Evolutionary conservation across 331 rosid genomes (phyloP), one percentile per base, ranked within the genome.

Genomic region (Acacia concinna): DNA sequence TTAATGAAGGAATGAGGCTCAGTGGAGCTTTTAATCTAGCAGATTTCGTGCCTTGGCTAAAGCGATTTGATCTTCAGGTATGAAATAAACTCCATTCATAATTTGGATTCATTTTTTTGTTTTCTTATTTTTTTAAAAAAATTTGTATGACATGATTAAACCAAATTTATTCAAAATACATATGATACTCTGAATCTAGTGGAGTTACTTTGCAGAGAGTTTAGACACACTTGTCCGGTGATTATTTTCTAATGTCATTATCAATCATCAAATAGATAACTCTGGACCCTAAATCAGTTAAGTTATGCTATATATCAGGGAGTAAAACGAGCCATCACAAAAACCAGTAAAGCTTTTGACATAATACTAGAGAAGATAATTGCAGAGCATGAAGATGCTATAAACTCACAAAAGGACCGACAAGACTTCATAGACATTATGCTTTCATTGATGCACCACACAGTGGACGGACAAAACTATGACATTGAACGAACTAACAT

Each of bases 361-460:
- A 21, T 81, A 27, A 8, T 78, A 1, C 11, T 85, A 13, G 89
- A 85, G 67, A 73, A 75, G 35, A 79, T 88, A 9, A 63, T 85
- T 13, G 15, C 23, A 23, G 85, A 86, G 2, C 91, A 81, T 3
- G 71, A 83, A 32, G 47, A 73, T 40, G 30, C 51, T 31, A 5
- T 31, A 9, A 25, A 17, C 49, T 32, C 2, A 23, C 51, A 28
- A 21, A 34, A 43, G 47, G 52, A 21, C 11, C 28, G 6, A 9
- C 25, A 51, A 51, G 64, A 56, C 64, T 56, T 56, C 64, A 56
- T 56, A 56, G 30, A 56, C 15, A 11, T 56, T 23, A 3, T 56
- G 32, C 64, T 56, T 25, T 56, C 64, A 23, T 56, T 56, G 64
- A 23, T 56, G 18, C 64, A 56, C 27, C 30, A 56, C 81, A 21